A percentile compares a stretch with the other conserved stretches of the same genome.
phyloP scores from a whole-genome alignment of 257 asterid species.

The Paulownia fortunei region DNA sequence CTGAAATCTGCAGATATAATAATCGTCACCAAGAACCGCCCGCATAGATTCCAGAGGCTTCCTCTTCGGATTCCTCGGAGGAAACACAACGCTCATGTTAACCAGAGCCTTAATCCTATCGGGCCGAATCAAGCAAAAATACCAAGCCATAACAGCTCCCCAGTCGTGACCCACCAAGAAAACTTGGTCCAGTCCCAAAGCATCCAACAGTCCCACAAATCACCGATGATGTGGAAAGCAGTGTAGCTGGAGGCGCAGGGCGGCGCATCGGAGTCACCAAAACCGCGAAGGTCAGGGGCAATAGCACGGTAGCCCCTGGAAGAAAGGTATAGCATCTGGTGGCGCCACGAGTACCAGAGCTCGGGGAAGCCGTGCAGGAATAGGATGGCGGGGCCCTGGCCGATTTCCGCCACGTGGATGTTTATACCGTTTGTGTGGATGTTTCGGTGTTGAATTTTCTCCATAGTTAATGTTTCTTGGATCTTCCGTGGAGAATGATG shows the following conservation, averaged over 20 bases:
- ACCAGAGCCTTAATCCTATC: constrained; percentile 81
- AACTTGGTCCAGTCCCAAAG: constrained; percentile 58
- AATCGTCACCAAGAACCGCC: constrained; percentile 75
- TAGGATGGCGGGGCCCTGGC: constrained; percentile 80
- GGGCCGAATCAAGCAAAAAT: constrained; percentile 74
- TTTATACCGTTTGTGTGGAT: constrained; percentile 68
- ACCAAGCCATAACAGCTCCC: constrained; percentile 91
- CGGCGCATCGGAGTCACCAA: constrained; percentile 90
- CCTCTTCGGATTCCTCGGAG: constrained; percentile 62
- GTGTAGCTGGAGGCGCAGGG: constrained; percentile 70
- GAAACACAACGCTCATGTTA: constrained; percentile 69
- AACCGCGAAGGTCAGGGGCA: constrained; percentile 97
- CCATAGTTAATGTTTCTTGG: constrained; percentile 46
- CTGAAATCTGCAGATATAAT: constrained; percentile 92
- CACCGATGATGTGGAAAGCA: constrained; percentile 76
- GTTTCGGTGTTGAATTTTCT: constrained; percentile 64
- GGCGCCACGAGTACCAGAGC: constrained; percentile 99
- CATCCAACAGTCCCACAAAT: constrained; percentile 68
- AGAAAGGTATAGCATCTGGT: constrained; percentile 82
- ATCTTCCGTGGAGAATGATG: background rate
- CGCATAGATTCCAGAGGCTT: constrained; percentile 73
- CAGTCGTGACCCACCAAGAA: constrained; percentile 96
- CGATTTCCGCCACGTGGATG: constrained; percentile 89
- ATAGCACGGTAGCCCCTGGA: constrained; percentile 80
- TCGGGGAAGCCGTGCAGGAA: constrained; percentile 97